phyloP scores from a whole-genome alignment of 1,284 basidiomycete species.

The Fistulina hepatica region DNA sequence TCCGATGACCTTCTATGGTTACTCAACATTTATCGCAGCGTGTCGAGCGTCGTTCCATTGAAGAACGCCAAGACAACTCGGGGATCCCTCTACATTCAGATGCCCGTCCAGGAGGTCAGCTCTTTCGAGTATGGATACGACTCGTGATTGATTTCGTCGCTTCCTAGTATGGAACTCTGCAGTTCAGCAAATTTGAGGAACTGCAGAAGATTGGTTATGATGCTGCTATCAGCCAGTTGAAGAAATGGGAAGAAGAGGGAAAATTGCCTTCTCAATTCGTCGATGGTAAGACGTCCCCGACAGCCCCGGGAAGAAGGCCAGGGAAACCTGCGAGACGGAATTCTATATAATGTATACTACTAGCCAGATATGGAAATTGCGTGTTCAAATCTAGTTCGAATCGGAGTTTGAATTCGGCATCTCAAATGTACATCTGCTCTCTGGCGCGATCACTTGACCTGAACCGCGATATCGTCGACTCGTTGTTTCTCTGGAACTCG shows the following conservation, averaged over 20 bases:
- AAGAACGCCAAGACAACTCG: conserved; percentile 89
- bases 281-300: conserved; percentile 38
- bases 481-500: too few relatives aligned
- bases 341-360: conserved; percentile 35
- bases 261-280: conserved; percentile 65
- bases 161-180: conserved; percentile 63
- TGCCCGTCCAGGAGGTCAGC: conserved; percentile 84
- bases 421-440: too few relatives aligned
- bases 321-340: conserved; percentile 69
- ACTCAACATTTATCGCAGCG: conserved; percentile 38
- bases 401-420: too few relatives aligned
- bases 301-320: conserved; percentile 43
- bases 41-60: conserved; percentile 89
- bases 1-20: not conserved
- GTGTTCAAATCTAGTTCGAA: not conserved
- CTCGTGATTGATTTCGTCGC: not conserved
- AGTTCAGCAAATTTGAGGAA: conserved; percentile 74
- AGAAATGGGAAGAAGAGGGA: conserved; percentile 75
- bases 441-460: too few relatives aligned
- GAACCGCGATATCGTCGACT: too few relatives aligned
- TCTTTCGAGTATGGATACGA: not conserved
- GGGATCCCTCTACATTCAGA: conserved; percentile 85
- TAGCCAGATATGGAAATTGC: not conserved
- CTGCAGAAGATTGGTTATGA: conserved; percentile 78
- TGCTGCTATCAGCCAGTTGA: conserved; percentile 64